These are phyloP conservation scores for Aethionema arabicum DNA, from an alignment of 345 rosid genomes.

Conservation along the genomic window DNA sequence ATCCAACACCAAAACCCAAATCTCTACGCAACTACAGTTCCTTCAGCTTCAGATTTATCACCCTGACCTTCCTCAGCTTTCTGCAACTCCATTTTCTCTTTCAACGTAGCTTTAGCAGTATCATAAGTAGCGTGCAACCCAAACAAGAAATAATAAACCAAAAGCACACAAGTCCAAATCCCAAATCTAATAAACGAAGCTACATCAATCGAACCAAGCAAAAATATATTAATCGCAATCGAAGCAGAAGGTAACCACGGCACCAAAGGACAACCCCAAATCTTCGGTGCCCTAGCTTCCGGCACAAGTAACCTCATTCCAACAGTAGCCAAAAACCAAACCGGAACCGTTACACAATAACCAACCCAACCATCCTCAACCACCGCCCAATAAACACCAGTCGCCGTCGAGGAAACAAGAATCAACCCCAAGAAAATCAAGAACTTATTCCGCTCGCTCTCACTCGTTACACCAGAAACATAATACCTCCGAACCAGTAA, in stretches of 20 bases:
- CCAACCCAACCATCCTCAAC: slow-evolving; percentile 53
- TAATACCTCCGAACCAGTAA: slow-evolving; percentile 79
- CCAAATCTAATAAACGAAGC: slow-evolving; percentile 64
- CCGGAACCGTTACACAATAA: slow-evolving; percentile 51
- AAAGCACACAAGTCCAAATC: slow-evolving; percentile 53
- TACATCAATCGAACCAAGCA: slow-evolving; percentile 68
- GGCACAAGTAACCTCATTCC: slow-evolving; percentile 51
- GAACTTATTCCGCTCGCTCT: slow-evolving; percentile 45
- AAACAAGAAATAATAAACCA: slow-evolving; percentile 62
- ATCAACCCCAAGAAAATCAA: slow-evolving; percentile 44
- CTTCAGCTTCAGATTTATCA: slow-evolving; percentile 8
- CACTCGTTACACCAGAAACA: slow-evolving; percentile 50
- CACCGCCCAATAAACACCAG: slow-evolving; percentile 54
- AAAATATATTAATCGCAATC: slow-evolving; percentile 66
- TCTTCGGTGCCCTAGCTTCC: slow-evolving; percentile 60
- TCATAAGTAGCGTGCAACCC: slow-evolving; percentile 78
- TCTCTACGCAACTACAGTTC: neutral
- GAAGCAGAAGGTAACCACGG: slow-evolving; percentile 89
- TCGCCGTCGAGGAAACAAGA: slow-evolving; percentile 47
- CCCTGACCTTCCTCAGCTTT: slow-evolving; percentile 48
- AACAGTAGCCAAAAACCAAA: slow-evolving; percentile 57
- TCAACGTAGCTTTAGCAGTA: slow-evolving; percentile 43
- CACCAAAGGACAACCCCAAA: slow-evolving; percentile 89
- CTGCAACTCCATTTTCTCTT: slow-evolving; percentile 22
- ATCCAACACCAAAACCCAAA: neutral